A percentile compares a stretch with the other conserved stretches of the same genome.
Conservation (phyloP, 805 yeast genomes). For the Starmerella apis region DNA sequence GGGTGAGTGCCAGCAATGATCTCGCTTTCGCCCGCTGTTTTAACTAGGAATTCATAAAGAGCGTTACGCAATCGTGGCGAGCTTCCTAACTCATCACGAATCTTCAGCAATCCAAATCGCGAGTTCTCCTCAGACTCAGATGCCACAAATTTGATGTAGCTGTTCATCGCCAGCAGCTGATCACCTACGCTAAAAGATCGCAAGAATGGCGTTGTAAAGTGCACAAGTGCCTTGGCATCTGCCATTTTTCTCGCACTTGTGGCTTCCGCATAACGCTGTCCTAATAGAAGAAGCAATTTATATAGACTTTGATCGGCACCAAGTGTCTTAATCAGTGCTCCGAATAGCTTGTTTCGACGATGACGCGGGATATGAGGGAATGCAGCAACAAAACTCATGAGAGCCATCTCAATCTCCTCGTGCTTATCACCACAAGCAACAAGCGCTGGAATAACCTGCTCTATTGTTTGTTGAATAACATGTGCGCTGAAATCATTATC, state of each 20-base stretch:
- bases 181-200: constrained; percentile 57
- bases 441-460: constrained; percentile 84
- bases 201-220: constrained; percentile 61
- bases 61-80: constrained; percentile 30
- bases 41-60: constrained; percentile 48
- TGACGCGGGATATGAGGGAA: constrained; percentile 94
- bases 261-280: constrained; percentile 59
- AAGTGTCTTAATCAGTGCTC: constrained; percentile 67
- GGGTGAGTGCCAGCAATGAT: constrained; percentile 37
- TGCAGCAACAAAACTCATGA: constrained; percentile 87
- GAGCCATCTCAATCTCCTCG: constrained; percentile 70
- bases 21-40: constrained; percentile 35
- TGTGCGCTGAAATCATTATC: constrained; percentile 91
- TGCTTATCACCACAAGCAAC: constrained; percentile 41
- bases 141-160: constrained; percentile 23
- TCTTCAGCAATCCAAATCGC: constrained; percentile 44
- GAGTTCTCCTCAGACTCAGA: constrained; percentile 18
- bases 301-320: constrained; percentile 60
- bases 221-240: constrained; percentile 59
- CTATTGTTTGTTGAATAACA: constrained; percentile 84
- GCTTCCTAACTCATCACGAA: constrained; percentile 12
- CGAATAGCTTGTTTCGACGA: constrained; percentile 76
- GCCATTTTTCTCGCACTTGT: constrained; percentile 30
- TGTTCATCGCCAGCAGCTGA: constrained; percentile 33
- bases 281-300: constrained; percentile 63